phyloP scores from a whole-genome alignment of 305 asterid genomes.

The Solanum chacoense region DNA sequence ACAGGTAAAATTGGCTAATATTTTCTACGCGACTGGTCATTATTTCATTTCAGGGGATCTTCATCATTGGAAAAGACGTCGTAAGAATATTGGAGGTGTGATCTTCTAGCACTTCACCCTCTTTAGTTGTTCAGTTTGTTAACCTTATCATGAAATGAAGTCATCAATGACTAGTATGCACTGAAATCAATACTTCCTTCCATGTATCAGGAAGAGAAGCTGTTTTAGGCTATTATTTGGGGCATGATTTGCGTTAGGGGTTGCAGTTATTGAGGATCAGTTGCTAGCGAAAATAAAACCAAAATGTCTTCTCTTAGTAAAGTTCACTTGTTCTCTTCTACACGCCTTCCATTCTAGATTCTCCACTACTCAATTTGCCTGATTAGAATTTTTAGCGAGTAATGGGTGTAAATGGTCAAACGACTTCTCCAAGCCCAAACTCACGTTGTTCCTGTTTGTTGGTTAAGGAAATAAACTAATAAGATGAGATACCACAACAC shows the following conservation, averaged over 20 bases:
- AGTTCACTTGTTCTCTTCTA: background rate
- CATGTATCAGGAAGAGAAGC: background rate
- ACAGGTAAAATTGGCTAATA: background rate
- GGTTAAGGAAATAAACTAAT: background rate
- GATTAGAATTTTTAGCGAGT: background rate
- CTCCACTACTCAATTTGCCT: background rate
- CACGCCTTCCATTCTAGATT: background rate
- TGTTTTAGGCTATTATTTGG: background rate
- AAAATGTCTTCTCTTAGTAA: background rate
- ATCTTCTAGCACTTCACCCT: background rate
- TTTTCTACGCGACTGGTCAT: conserved; percentile 2
- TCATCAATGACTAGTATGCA: background rate
- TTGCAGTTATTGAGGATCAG: background rate
- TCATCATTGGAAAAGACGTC: conserved; percentile 57
- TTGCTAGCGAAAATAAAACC: background rate
- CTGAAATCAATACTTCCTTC: background rate
- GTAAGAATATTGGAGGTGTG: conserved; percentile 60
- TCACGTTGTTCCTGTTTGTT: background rate
- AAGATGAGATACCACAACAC: background rate
- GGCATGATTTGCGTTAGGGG: background rate
- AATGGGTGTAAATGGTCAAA: background rate
- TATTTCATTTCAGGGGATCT: conserved; percentile 47
- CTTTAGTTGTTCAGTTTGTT: background rate
- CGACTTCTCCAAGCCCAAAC: background rate
- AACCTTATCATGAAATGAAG: background rate